Percentiles rank a stretch among this genome's conserved stretches.
phyloP scores from a whole-genome alignment of 2,329 filamentous ascomycete genomes.

The Alternaria incomplexa region DNA sequence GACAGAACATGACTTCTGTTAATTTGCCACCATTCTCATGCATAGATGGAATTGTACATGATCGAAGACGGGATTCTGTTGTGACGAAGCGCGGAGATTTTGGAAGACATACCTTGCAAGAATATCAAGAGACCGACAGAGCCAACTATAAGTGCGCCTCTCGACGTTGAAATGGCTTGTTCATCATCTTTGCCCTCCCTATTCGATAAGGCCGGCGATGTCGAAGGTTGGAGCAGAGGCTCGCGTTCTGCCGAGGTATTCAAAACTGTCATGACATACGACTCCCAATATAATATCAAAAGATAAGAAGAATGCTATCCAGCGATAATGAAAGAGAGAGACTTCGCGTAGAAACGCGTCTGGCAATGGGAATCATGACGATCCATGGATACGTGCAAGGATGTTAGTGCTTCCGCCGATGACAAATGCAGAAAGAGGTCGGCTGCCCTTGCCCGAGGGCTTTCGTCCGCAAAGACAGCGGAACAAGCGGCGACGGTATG shows the following conservation, averaged over 20 bases:
- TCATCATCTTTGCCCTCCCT: conserved; percentile 26
- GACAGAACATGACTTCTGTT: background rate
- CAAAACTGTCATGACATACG: conserved; percentile 18
- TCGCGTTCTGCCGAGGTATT: conserved; percentile 29
- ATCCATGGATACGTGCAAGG: conserved; percentile 19
- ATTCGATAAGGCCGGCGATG: conserved; percentile 27
- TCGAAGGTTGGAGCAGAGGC: conserved; percentile 33
- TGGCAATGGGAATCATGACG: conserved; percentile 11
- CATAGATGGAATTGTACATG: background rate
- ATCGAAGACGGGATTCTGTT: background rate
- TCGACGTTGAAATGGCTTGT: conserved; percentile 29
- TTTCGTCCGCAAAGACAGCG: conserved; percentile 16
- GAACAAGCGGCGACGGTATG: background rate
- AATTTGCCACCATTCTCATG: background rate
- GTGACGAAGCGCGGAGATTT: background rate
- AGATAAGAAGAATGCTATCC: background rate
- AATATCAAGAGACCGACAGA: conserved; percentile 66
- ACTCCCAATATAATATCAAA: background rate
- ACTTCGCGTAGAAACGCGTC: conserved; percentile 2
- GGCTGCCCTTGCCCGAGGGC: conserved; percentile 8
- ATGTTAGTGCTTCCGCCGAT: conserved; percentile 12
- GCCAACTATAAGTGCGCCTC: conserved; percentile 54
- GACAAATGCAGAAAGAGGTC: conserved; percentile 28
- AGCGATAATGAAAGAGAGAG: background rate
- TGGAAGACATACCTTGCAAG: conserved; percentile 57